Percentiles rank a stretch among this genome's conserved stretches.
Conservation (phyloP, 768 basidiomycete species). For the Asterophora lycoperdoides region DNA sequence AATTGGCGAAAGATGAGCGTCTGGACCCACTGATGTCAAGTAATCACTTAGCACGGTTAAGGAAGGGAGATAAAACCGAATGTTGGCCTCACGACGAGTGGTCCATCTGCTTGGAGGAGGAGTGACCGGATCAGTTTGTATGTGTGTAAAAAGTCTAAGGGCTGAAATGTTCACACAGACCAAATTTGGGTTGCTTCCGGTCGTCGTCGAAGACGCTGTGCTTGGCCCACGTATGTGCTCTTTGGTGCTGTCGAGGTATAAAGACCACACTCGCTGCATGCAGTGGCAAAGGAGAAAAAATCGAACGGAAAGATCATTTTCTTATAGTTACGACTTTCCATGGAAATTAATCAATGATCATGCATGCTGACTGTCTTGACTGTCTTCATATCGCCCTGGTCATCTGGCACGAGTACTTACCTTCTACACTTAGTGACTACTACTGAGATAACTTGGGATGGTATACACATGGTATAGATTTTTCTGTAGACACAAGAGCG, state of each 20-base stretch:
- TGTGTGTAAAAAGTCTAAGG: constrained; percentile 3
- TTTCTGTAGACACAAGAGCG: no score
- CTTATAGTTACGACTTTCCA: no score
- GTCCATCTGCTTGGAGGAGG: constrained; percentile 15
- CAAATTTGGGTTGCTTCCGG: constrained; percentile 5
- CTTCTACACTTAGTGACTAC: no score
- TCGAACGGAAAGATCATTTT: no score
- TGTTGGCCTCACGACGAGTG: constrained; percentile 15
- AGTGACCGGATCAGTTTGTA: constrained; percentile 6
- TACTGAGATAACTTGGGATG: no score
- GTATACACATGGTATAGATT: no score
- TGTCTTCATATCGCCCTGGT: no score
- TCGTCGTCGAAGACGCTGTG: background rate
- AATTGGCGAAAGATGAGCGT: constrained; percentile 19
- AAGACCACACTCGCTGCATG: constrained; percentile 13
- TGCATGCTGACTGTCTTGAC: no score
- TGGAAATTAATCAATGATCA: no score
- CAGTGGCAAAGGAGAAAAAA: background rate
- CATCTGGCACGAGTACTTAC: no score
- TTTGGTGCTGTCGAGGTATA: constrained; percentile 3
- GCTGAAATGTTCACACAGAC: constrained; percentile 9
- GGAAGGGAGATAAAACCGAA: constrained; percentile 2
- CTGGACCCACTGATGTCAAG: constrained; percentile 15
- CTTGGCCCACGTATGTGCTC: constrained; percentile 4
- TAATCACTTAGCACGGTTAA: constrained; percentile 3